Evolutionary conservation across 768 basidiomycete genomes (phyloP).

Genomic region (Coprinopsis strossmayeri): DNA sequence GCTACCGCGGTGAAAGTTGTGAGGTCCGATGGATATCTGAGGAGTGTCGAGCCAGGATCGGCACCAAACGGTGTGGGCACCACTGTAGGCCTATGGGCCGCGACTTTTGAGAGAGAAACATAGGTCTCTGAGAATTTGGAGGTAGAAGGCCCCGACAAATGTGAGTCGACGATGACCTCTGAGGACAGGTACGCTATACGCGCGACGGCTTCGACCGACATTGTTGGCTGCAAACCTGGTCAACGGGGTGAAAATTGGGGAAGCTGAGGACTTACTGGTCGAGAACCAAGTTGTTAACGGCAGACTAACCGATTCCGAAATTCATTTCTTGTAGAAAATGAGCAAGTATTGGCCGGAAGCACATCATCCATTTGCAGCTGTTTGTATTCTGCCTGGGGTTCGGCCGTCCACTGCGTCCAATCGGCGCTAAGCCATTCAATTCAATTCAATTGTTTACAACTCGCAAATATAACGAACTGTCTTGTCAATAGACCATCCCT

Average conservation of each 20-base stretch:
- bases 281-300: slow-evolving; percentile 9
- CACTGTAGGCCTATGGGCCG: slow-evolving; percentile 34
- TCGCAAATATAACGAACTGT: background rate
- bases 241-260: background rate
- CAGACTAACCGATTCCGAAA: too few relatives aligned
- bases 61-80: slow-evolving; percentile 55
- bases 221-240: slow-evolving; percentile 13
- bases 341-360: slow-evolving; percentile 28
- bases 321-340: slow-evolving; percentile 17
- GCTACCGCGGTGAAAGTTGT: slow-evolving; percentile 53
- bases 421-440: background rate
- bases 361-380: slow-evolving; percentile 34
- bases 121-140: slow-evolving; percentile 40
- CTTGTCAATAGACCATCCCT: background rate
- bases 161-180: slow-evolving; percentile 56
- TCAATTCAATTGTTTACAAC: background rate
- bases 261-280: slow-evolving; percentile 10
- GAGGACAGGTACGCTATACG: slow-evolving; percentile 70
- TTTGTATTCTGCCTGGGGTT: slow-evolving; percentile 21
- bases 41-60: slow-evolving; percentile 54
- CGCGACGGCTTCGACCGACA: slow-evolving; percentile 40
- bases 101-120: slow-evolving; percentile 25
- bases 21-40: slow-evolving; percentile 43
- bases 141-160: slow-evolving; percentile 30
- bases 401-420: background rate